phyloP scores from a whole-genome alignment of 352 stramenopile species.

The Plasmopara muralis region DNA sequence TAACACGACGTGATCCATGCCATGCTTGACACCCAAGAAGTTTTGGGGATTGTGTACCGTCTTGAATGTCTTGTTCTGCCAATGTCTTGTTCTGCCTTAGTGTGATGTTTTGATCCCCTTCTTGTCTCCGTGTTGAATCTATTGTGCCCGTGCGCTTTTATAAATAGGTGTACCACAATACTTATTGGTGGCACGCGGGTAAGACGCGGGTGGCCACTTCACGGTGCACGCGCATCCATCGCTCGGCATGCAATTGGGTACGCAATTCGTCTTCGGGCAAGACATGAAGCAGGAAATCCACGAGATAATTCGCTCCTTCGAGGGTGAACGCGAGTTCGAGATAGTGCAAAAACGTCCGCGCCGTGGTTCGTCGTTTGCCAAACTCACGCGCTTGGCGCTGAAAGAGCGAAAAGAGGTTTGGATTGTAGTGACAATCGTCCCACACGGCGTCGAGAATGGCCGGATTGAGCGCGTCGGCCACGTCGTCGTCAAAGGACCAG shows the following conservation, averaged over 20 bases:
- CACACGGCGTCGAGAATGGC: slow-evolving; percentile 77
- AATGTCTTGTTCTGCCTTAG: too few species aligned
- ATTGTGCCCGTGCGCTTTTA: too few species aligned
- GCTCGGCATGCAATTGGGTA: slow-evolving; percentile 51
- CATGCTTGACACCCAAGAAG: too few species aligned
- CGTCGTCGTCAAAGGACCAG: slow-evolving; percentile 49
- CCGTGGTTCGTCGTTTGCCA: slow-evolving; percentile 49
- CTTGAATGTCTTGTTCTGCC: too few species aligned
- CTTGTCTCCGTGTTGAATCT: too few species aligned
- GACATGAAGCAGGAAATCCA: slow-evolving; percentile 79
- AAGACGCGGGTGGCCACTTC: slow-evolving; percentile 55
- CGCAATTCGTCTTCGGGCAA: slow-evolving; percentile 59
- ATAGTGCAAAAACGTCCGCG: slow-evolving; percentile 67
- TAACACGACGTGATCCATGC: slow-evolving; percentile 1
- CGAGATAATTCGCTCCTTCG: slow-evolving; percentile 64
- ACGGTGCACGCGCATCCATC: slow-evolving; percentile 61
- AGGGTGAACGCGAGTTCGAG: slow-evolving; percentile 73
- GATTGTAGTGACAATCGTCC: slow-evolving; percentile 82
- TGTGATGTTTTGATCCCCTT: too few species aligned
- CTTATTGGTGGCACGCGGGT: slow-evolving; percentile 1
- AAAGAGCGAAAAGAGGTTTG: slow-evolving; percentile 77
- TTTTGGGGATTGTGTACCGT: too few species aligned
- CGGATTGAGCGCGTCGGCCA: slow-evolving; percentile 61
- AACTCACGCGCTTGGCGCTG: slow-evolving; percentile 74
- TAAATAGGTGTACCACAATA: too few species aligned